Evolutionary conservation across 176 grass and related monocot genomes (phyloP), one percentile per base, ranked within the genome.

Genomic region (Musa beccarii): DNA sequence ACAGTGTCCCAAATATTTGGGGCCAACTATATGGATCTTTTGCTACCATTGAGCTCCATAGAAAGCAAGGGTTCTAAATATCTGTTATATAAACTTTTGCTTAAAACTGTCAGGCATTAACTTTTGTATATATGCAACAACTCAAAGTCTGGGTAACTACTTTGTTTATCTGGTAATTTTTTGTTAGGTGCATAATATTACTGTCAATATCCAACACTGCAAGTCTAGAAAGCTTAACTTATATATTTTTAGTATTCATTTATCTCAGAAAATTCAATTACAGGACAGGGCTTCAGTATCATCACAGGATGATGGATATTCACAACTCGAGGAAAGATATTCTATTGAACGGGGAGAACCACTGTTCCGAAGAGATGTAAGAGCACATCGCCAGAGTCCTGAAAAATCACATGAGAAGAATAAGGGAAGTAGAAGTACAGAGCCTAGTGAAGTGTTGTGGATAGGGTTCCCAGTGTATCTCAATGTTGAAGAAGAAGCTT

Each of bases 381-480:
- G 69, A 73, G 14, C 23, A 78, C 86, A 79, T 1, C 81, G 75
- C 52, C 59, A 55, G 65, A 87, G 84, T 82, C 84, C 90, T 79
- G 90, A 92, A 89, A 87, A 76, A 79, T 63, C 82, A 78, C 23
- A 71, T 79, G 85, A 92, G 75, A 87, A 72, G 79, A 71, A 26
- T 79, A 89, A 79, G 88, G 81, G 89, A 81, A 90, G 75, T 69
- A 84, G 79, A 66, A 71, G 70, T 49, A 73, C 73, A 69, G 95
- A 98, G 82, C 90, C 95, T 78, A 91, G 95, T 79, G 95, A 98
- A 76, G 84, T 93, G 10, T 78, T 98, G 76, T 98, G 95, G 95
- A 87, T 98, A 83, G 95, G 95, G 29, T 89, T 98, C 76, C 95
- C 95, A 75, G 49, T 76, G 68, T 83, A 61, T 75, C 67, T 91